Evolutionary conservation across 2,329 filamentous ascomycete genomes (phyloP), one percentile per base, ranked within the genome.

Genomic region (Aspergillus persii): DNA sequence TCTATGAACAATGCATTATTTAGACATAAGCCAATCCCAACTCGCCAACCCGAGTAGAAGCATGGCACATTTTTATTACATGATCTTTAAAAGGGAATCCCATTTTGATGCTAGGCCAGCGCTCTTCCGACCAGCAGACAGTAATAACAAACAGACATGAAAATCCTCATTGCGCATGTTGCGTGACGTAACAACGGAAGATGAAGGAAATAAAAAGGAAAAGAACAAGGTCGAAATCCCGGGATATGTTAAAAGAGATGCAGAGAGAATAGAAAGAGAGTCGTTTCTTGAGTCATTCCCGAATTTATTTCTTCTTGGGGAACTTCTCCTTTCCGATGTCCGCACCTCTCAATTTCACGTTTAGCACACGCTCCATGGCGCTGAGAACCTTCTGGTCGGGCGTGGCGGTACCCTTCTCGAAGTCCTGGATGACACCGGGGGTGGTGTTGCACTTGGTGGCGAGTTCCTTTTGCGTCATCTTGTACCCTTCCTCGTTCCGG

Each of bases 381-480:
- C 78, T 77, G 58, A 96, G 82, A 56, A 96, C 81, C 82, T 93
- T 92, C 79, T 96, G 92, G 80, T 96, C 92, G 58, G 90, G 93
- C 50, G 84, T 71, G 58, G 87, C 92, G 68, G 81, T 85, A 68
- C 90, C 92, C 66, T 88, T 85, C 87, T 98, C 94, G 72, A 96
- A 92, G 69, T 92, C 88, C 72, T 89, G 90, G 64, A 98, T 84
- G 67, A 95, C 82, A 65, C 86, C 84, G 54, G 89, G 86, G 47
- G 91, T 94, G 62, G 89, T 92, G 83, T 96, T 96, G 83, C 90
- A 93, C 80, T 92, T 92, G 66, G 89, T 92, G 62, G 93, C 94
- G 57, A 89, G 80, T 64, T 88, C 86, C 76, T 96, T 96, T 80
- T 98, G 95, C 58, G 93, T 96, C 91, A 98, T 94, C 82, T 96